phyloP scores from a whole-genome alignment of 1,284 basidiomycete genomes.

The Leccinum pallidistipes region DNA sequence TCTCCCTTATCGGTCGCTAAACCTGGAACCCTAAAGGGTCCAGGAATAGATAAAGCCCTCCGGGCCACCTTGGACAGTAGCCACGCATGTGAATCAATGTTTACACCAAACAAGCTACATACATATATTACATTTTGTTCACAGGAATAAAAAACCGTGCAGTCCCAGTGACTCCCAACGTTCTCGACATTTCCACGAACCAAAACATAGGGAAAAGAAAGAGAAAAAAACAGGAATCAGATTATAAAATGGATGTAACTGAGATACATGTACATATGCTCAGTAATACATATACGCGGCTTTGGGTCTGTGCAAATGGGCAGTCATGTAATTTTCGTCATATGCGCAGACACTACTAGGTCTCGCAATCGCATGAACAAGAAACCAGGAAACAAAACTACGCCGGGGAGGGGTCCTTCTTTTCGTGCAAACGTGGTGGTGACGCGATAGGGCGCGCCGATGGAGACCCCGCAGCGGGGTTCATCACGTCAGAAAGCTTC shows the following conservation, averaged over 20 bases:
- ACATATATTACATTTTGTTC: too few relatives aligned
- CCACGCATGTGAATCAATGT: too few relatives aligned
- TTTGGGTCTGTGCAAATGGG: constrained; percentile 17
- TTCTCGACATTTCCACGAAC: neutral
- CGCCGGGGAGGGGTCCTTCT: constrained; percentile 32
- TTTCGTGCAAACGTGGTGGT: constrained; percentile 37
- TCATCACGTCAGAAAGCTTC: constrained; percentile 54
- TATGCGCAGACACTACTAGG: constrained; percentile 1
- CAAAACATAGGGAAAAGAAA: neutral
- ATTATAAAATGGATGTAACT: constrained; percentile 22
- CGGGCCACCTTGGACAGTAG: too few relatives aligned
- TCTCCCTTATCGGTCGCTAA: too few relatives aligned
- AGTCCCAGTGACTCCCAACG: neutral
- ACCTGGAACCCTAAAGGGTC: too few relatives aligned
- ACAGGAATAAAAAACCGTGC: neutral
- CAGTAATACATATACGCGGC: constrained; percentile 33
- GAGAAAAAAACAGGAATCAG: neutral
- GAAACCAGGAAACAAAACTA: constrained; percentile 15
- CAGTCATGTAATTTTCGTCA: constrained; percentile 30
- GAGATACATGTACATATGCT: constrained; percentile 33
- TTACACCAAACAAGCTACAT: too few relatives aligned
- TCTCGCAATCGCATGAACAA: constrained; percentile 8
- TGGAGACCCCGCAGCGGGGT: constrained; percentile 46
- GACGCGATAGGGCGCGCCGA: constrained; percentile 38
- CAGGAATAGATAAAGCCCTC: too few relatives aligned